Base-by-base conservation (phyloP, 257 asterid genomes). In the Capsicum rhomboideum region DNA sequence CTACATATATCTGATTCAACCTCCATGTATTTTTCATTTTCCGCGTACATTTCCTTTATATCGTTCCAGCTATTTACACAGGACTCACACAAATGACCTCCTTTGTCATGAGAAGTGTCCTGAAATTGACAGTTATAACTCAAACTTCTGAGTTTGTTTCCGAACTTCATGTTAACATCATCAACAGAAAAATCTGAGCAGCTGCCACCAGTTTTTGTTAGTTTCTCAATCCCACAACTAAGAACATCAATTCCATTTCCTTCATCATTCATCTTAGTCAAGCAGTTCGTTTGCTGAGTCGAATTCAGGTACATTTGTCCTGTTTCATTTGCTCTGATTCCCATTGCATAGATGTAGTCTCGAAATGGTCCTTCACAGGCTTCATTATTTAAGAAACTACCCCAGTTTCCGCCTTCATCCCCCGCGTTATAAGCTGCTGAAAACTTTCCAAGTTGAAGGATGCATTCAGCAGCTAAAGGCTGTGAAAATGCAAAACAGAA, bases 41-140 rank as follows among this genome's bases (percentile, higher is more conserved):
- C 9, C 10, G 49, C 3, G 9, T 55, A 52, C 23, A 37, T 40
- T 71, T 58, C 74, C 52, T 83, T 20, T 56, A 37, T 71, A 28
- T 69, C 71, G 54, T 71, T 54, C 75, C 85, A 83, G 79, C 82
- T 69, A 64, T 42, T 71, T 31, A 72, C 31, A 26, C 82, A 83
- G 58, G 49, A 83, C 67, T 23, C 21, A 0, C 85, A 54, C 44
- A 40, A 31, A 80, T 83, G 85, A 83, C 54, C 28, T 37, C 58
- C 21, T 55, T 34, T 31, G 18, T 68, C 31, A 40, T 40, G 8
- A 72, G 59, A 44, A 44, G 16, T 14, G 37, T 61, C 74, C 44
- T 17, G 31, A 66, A 52, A 49, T 52, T 34, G 79, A n/a, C 18
- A 71, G 54, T 71, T 71, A 71, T 40, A 20, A 71, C 18, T 71